Conservation (phyloP, 108 stramenopile genomes). For the Skeletonema tropicum region DNA sequence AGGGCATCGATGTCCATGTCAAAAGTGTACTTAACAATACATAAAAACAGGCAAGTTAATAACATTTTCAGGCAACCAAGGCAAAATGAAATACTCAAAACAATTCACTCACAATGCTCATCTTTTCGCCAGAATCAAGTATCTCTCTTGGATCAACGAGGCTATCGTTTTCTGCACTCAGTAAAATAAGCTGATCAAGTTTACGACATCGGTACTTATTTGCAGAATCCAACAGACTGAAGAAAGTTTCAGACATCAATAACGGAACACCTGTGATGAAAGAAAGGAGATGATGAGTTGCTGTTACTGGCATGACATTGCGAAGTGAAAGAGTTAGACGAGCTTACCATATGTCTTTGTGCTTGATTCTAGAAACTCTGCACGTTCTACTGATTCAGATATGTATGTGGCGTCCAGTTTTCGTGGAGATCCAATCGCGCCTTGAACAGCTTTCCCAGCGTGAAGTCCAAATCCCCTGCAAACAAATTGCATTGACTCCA, state of each 20-base stretch:
- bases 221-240: conserved; percentile 64
- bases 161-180: conserved; percentile 59
- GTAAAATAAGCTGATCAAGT: conserved; percentile 74
- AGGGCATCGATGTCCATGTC: conserved; percentile 85
- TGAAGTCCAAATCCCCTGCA: conserved; percentile 88
- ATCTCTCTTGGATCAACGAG: conserved; percentile 30
- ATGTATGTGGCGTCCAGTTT: conserved; percentile 97
- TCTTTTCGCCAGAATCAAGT: conserved; percentile 47
- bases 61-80: no score
- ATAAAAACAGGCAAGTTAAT: background rate
- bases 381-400: conserved; percentile 85
- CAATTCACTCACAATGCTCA: conserved; percentile 24
- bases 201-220: conserved; percentile 76
- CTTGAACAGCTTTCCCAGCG: conserved; percentile 96
- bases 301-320: no score
- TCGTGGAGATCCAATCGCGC: conserved; percentile 91
- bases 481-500: background rate
- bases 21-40: conserved; percentile 64
- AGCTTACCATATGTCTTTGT: conserved; percentile 85
- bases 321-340: no score
- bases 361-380: conserved; percentile 88
- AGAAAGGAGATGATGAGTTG: no score
- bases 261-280: conserved; percentile 45
- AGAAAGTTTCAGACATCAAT: conserved; percentile 89
- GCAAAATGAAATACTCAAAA: background rate